Evolutionary conservation across 2,329 filamentous ascomycete genomes (phyloP).

Genomic region (Purpureocillium lavendulum): DNA sequence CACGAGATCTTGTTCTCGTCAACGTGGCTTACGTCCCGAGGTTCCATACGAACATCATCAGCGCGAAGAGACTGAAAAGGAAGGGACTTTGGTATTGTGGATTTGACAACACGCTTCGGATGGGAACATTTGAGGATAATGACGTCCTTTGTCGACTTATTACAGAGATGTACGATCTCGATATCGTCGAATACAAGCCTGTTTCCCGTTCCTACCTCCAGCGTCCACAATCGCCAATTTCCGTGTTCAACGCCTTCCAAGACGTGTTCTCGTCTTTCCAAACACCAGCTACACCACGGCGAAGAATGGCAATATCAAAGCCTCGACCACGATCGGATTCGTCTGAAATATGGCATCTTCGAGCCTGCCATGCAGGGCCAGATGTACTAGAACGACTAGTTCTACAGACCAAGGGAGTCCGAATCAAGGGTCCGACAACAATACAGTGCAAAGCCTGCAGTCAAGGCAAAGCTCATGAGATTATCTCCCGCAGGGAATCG

Average conservation of each 20-base stretch:
- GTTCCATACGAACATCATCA: background rate
- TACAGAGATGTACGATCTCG: background rate
- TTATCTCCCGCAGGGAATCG: slow-evolving; percentile 1
- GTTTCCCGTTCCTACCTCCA: background rate
- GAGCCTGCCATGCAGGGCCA: background rate
- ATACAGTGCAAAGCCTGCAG: background rate
- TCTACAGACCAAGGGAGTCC: background rate
- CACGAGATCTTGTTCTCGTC: background rate
- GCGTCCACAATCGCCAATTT: background rate
- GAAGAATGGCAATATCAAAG: background rate
- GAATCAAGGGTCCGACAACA: background rate
- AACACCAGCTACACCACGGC: background rate
- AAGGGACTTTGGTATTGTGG: background rate
- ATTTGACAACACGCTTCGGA: background rate
- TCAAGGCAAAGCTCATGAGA: background rate
- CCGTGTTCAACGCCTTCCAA: background rate
- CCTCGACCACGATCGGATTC: background rate
- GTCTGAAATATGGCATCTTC: background rate
- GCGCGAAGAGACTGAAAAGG: background rate
- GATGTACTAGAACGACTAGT: background rate
- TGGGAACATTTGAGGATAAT: background rate
- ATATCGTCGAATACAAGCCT: background rate
- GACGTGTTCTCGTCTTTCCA: background rate
- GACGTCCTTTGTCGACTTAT: background rate
- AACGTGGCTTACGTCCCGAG: background rate